Evolutionary conservation across 345 rosid genomes (phyloP).

Genomic region (Gossypium bickii): DNA sequence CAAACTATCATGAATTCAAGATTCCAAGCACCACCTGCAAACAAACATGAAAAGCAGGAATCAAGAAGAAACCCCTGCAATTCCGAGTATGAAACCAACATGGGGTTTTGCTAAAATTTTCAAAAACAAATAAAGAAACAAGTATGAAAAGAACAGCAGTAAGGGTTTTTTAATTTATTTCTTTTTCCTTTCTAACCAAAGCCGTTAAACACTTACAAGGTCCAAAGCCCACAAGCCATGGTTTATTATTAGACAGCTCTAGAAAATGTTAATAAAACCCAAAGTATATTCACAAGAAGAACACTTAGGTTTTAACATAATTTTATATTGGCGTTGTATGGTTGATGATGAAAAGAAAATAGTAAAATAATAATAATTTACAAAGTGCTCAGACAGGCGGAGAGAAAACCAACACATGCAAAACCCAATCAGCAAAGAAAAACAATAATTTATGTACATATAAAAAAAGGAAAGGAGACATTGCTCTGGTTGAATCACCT

Average conservation of each 20-base stretch:
- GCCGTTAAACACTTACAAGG: not conserved
- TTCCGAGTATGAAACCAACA: not conserved
- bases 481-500: not conserved
- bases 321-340: not conserved
- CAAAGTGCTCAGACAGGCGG: not conserved
- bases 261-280: not conserved
- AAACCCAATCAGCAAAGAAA: not conserved
- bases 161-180: not conserved
- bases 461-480: not conserved
- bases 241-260: not conserved
- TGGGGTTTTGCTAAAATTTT: not conserved
- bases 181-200: not conserved
- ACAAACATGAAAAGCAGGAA: slow-evolving; percentile 21
- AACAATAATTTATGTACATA: not conserved
- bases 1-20: slow-evolving; percentile 7
- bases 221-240: not conserved
- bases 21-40: slow-evolving; percentile 17
- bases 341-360: not conserved
- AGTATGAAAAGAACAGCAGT: slow-evolving; percentile 3
- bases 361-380: not conserved
- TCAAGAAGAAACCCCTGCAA: slow-evolving; percentile 8
- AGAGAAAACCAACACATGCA: not conserved
- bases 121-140: not conserved
- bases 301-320: not conserved
- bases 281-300: not conserved